A percentile compares a stretch with the other conserved stretches of the same genome.
These are phyloP conservation scores for Fusarium lyarnte DNA, from an alignment of 2,329 filamentous ascomycete species.

Conservation along the genomic window DNA sequence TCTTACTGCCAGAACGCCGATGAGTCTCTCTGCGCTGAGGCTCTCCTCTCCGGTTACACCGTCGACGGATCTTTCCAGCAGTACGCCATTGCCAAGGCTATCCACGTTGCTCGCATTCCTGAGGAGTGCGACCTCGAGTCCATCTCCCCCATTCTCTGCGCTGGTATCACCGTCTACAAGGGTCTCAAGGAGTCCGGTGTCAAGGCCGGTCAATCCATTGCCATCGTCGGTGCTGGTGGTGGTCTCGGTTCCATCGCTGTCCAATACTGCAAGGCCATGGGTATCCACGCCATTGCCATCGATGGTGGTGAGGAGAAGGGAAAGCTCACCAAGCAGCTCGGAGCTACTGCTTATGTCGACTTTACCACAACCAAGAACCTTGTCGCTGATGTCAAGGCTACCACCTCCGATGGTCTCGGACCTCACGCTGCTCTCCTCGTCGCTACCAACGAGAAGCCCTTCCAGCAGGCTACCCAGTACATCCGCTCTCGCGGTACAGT, in stretches of 20 bases:
- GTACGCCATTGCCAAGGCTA: constrained; percentile 87
- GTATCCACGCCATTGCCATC: constrained; percentile 80
- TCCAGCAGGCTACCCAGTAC: constrained; percentile 93
- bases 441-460: constrained; percentile 88
- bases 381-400: constrained; percentile 83
- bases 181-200: constrained; percentile 86
- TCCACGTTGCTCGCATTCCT: constrained; percentile 83
- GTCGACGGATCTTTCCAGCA: constrained; percentile 95
- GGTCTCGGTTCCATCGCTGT: constrained; percentile 81
- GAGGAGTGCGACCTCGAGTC: constrained; percentile 80
- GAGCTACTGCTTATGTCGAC: constrained; percentile 80
- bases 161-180: constrained; percentile 90
- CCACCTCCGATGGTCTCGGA: constrained; percentile 81
- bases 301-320: constrained; percentile 86
- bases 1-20: constrained; percentile 83
- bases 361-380: constrained; percentile 80
- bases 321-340: constrained; percentile 74
- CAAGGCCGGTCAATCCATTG: constrained; percentile 78
- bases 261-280: constrained; percentile 94
- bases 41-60: constrained; percentile 86
- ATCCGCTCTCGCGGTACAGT: constrained; percentile 84
- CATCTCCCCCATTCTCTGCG: constrained; percentile 83
- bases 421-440: constrained; percentile 89
- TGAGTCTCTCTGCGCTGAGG: constrained; percentile 82
- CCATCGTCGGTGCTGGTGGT: constrained; percentile 87